phyloP scores from a whole-genome alignment of 192 early-diverging fungal genomes.

The Chytriomyces hyalinus region DNA sequence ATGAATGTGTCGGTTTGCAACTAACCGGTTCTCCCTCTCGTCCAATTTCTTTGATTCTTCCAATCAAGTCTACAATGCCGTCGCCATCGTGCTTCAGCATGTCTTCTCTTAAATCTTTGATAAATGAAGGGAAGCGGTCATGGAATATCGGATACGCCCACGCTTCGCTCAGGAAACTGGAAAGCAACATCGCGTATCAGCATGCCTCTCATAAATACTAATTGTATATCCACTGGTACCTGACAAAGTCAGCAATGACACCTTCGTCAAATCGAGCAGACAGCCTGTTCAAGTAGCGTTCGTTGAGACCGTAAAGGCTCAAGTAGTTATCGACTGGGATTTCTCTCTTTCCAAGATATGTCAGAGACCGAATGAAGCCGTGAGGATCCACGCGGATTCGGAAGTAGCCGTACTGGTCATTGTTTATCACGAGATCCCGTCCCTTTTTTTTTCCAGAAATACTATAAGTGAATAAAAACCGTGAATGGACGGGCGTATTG shows the following conservation, averaged over 20 bases:
- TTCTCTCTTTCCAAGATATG: conserved; percentile 47
- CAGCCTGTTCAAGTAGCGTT: conserved; percentile 58
- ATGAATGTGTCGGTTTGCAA: neutral
- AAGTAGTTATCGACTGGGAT: conserved; percentile 54
- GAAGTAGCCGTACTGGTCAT: conserved; percentile 45
- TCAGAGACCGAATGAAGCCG: conserved; percentile 56
- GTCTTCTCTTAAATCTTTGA: conserved; percentile 32
- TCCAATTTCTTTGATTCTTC: conserved; percentile 38
- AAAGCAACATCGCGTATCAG: neutral
- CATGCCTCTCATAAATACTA: neutral
- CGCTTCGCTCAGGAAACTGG: conserved; percentile 55
- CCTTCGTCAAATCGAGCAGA: conserved; percentile 62
- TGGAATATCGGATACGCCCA: conserved; percentile 63
- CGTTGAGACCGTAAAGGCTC: conserved; percentile 56
- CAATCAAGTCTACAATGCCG: conserved; percentile 43
- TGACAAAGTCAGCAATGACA: conserved; percentile 58
- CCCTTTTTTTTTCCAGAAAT: conserved; percentile 35
- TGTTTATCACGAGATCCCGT: conserved; percentile 56
- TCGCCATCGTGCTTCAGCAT: conserved; percentile 36
- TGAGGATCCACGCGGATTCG: conserved; percentile 53
- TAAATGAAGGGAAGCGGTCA: conserved; percentile 55
- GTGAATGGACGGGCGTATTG: no score
- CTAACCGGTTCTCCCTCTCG: conserved; percentile 30
- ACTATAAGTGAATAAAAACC: neutral
- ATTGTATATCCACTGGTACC: conserved; percentile 31